Conservation (phyloP, 2,329 filamentous ascomycete genomes). For the Acrocalymma vagum region DNA sequence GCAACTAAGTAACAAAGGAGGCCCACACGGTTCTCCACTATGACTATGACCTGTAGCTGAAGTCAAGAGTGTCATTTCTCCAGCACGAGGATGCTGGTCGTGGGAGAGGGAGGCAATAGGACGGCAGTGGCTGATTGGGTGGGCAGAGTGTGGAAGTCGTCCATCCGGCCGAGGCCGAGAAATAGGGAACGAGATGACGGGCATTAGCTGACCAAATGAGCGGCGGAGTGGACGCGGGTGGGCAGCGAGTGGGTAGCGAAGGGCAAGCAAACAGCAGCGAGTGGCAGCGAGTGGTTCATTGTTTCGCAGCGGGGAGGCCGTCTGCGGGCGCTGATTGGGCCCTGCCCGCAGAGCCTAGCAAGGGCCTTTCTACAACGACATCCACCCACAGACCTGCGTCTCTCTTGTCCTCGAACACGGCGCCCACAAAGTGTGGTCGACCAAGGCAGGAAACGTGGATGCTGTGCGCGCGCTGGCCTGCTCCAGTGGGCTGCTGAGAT, state of each 20-base stretch:
- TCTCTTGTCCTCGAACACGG: constrained; percentile 28
- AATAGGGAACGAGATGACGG: constrained; percentile 44
- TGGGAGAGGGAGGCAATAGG: constrained; percentile 27
- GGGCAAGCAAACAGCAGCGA: too few relatives aligned
- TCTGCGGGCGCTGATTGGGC: constrained; percentile 32
- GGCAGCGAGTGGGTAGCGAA: too few relatives aligned
- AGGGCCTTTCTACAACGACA: constrained; percentile 27
- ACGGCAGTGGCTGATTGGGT: constrained; percentile 31
- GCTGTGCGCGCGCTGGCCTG: constrained; percentile 6
- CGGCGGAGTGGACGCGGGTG: too few relatives aligned
- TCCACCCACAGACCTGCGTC: constrained; percentile 40
- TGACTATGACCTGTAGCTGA: constrained; percentile 11
- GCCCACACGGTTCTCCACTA: not conserved
- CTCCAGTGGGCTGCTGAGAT: constrained; percentile 21
- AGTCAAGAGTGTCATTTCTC: constrained; percentile 19
- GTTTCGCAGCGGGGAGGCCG: constrained; percentile 16
- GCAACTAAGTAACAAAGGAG: constrained; percentile 3
- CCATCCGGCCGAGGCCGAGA: constrained; percentile 15
- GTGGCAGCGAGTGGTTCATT: constrained; percentile 21
- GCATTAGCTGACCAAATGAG: constrained; percentile 27
- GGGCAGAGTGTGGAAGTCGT: constrained; percentile 9
- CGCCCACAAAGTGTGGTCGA: constrained; percentile 29
- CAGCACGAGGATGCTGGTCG: constrained; percentile 22
- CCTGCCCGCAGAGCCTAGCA: constrained; percentile 22
- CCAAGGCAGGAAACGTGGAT: constrained; percentile 17